A percentile compares a stretch with the other conserved stretches of the same genome.
phyloP scores from a whole-genome alignment of 345 rosid species.

The Cardamine chenopodiifolia region DNA sequence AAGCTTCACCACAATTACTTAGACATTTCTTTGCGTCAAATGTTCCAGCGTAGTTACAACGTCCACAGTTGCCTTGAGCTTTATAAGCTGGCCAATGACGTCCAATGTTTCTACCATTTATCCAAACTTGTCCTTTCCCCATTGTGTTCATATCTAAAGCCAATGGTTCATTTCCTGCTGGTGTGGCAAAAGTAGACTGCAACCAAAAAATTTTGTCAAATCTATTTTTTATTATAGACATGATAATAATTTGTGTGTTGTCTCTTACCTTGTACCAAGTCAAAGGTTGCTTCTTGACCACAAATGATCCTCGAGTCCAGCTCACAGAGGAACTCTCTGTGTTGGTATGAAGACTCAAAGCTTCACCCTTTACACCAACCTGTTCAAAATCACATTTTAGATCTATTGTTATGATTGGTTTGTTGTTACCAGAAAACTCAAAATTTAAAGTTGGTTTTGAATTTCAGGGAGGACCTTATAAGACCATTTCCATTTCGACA shows the following conservation, averaged over 20 bases:
- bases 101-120: slow-evolving; percentile 85
- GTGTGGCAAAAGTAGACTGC: slow-evolving; percentile 70
- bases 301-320: slow-evolving; percentile 67
- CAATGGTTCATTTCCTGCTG: slow-evolving; percentile 67
- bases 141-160: slow-evolving; percentile 85
- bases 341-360: slow-evolving; percentile 60
- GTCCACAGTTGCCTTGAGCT: slow-evolving; percentile 71
- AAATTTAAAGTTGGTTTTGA: not conserved
- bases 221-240: not conserved
- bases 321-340: slow-evolving; percentile 80
- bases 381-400: slow-evolving; percentile 30
- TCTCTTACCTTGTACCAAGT: slow-evolving; percentile 83
- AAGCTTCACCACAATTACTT: slow-evolving; percentile 70
- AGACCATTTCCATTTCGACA: slow-evolving; percentile 89
- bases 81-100: slow-evolving; percentile 77
- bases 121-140: slow-evolving; percentile 89
- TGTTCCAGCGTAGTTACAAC: slow-evolving; percentile 71
- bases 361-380: slow-evolving; percentile 84
- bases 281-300: slow-evolving; percentile 67
- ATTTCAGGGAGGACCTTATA: slow-evolving; percentile 63
- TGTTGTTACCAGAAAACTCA: not conserved
- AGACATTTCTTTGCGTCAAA: slow-evolving; percentile 57
- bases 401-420: slow-evolving; percentile 3
- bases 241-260: not conserved
- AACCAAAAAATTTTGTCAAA: not conserved